These are phyloP conservation scores for Alloteropsis semialata DNA, from an alignment of 176 grass and related monocot genomes.

Conservation along the genomic window DNA sequence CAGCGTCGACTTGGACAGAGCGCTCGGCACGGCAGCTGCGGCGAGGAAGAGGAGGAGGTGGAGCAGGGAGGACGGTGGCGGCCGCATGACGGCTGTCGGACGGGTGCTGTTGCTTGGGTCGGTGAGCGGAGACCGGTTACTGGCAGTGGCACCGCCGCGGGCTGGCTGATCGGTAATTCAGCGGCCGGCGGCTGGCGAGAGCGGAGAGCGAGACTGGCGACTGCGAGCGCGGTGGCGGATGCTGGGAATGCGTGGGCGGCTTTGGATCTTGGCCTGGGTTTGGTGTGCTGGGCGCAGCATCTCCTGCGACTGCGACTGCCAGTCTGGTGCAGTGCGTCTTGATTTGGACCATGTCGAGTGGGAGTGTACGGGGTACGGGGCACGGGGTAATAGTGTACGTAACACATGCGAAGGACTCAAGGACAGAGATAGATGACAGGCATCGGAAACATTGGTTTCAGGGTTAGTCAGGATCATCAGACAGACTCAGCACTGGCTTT, in stretches of 20 bases:
- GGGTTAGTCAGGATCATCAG: too few species aligned
- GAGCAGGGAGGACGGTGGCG: slow-evolving; percentile 2
- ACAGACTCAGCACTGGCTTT: not conserved
- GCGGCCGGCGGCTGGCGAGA: not conserved
- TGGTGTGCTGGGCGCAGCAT: not conserved
- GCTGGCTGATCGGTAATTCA: not conserved
- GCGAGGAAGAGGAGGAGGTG: not conserved
- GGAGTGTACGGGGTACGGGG: too few species aligned
- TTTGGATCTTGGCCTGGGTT: slow-evolving; percentile 21
- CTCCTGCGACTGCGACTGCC: not conserved
- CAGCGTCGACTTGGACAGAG: slow-evolving; percentile 53
- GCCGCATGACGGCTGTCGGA: slow-evolving; percentile 28
- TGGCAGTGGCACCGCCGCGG: not conserved
- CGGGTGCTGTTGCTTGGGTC: not conserved
- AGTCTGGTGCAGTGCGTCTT: not conserved
- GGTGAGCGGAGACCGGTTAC: not conserved
- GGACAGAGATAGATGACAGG: too few species aligned
- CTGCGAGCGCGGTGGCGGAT: not conserved
- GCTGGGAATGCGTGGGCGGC: not conserved
- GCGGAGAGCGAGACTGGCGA: not conserved
- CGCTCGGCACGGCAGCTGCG: not conserved
- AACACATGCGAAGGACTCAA: too few species aligned
- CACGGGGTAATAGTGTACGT: too few species aligned
- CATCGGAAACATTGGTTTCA: too few species aligned
- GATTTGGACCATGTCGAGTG: not conserved